Evolutionary conservation across 129 eudicot species (phyloP), one percentile per base, ranked within the genome.

Genomic region (Erigeron canadensis): DNA sequence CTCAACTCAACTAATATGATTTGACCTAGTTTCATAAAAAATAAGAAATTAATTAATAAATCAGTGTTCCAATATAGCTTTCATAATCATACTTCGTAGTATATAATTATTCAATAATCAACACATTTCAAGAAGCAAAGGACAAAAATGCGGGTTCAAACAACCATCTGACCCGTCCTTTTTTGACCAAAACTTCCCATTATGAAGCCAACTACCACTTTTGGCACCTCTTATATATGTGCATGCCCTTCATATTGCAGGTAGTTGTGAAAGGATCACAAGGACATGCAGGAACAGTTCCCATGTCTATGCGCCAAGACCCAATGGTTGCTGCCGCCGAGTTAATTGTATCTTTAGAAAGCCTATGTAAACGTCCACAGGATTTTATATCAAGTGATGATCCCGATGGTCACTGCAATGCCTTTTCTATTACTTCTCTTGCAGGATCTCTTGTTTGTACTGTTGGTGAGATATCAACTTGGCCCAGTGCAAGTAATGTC

Each of bases 401-500:
- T 73, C 59, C 70, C 37, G 70, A 73, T 7, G 90, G 82, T 60
- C 86, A 87, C 12, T 89, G 97, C 82, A 76, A 78, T 41, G 78
- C 85, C 10, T 75, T 87, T 63, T 68, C 83, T 4, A 78, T 85
- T 56, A 79, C 85, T 57, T 83, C 98, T 73, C 96, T 94, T 76
- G 76, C 84, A 19, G 89, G 93, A 65, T 94, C 99, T 55, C 99
- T 94, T 73, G 99, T 94, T 51, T 94, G 99, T 65, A 94, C 99
- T 34, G 99, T 94, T 70, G 99, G 99, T 61, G 97, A 90, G 74
- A 89, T 94, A 76, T 87, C 97, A 70, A 86, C 83, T 40, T 94
- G 99, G 99, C 99, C 99, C 47, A 89, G 99, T 72, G 99, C 99
- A 69, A 94, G 99, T 81, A 94, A 94, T 80, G 99, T 94, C 59